Conservation (phyloP, 1,139 yeast genomes). For the Suhomyces bribrorum region DNA sequence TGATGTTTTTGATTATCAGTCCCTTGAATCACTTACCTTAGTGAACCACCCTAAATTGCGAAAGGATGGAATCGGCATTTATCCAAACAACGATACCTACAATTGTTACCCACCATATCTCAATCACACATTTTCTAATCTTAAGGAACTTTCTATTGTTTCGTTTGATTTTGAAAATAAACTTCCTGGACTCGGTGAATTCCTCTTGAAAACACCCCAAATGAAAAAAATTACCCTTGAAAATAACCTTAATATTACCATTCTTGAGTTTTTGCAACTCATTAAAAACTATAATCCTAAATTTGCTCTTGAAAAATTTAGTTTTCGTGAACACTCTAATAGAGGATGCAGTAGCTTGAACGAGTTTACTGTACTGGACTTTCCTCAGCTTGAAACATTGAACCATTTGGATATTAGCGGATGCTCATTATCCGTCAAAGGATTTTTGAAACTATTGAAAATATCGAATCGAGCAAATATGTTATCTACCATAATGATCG, state of each 20-base stretch:
- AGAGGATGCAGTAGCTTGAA: conserved; percentile 23
- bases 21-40: conserved; percentile 24
- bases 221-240: conserved; percentile 33
- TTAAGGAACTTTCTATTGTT: conserved; percentile 29
- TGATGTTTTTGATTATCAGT: conserved; percentile 4
- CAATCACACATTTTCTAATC: conserved; percentile 22
- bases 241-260: conserved; percentile 32
- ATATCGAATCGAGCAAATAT: conserved; percentile 20
- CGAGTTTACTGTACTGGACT: conserved; percentile 28
- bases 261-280: conserved; percentile 33
- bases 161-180: conserved; percentile 34
- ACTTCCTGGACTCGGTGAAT: conserved; percentile 33
- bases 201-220: conserved; percentile 22
- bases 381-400: conserved; percentile 28
- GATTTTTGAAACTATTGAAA: conserved; percentile 31
- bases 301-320: conserved; percentile 28
- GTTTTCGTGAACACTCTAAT: conserved; percentile 33
- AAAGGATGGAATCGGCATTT: conserved; percentile 11
- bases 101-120: conserved; percentile 31
- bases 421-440: conserved; percentile 33
- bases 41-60: conserved; percentile 31
- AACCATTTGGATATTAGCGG: conserved; percentile 37
- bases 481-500: conserved; percentile 28
- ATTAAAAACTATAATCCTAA: conserved; percentile 32
- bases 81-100: conserved; percentile 22